Evolutionary conservation across 1,284 basidiomycete species (phyloP).

Genomic region (Hemileccinum hortonii): DNA sequence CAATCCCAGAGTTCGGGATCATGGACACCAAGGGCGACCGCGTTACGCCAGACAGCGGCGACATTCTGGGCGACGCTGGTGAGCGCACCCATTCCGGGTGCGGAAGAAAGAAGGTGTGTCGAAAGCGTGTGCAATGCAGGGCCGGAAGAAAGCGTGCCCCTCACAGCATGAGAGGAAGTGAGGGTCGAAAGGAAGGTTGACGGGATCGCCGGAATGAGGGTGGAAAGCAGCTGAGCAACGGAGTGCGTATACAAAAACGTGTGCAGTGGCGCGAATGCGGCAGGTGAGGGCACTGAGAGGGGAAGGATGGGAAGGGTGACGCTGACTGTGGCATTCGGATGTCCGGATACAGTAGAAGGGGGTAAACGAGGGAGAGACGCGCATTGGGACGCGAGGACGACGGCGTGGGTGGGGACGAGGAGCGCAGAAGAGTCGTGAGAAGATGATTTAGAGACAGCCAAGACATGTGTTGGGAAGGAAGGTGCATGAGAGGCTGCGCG

Average conservation of each 20-base stretch:
- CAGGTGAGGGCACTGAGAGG: constrained; percentile 63
- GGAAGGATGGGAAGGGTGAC: constrained; percentile 62
- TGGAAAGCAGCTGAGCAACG: constrained; percentile 47
- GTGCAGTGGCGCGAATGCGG: constrained; percentile 64
- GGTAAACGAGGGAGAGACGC: constrained; percentile 56
- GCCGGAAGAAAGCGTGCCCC: constrained; percentile 45
- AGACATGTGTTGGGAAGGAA: constrained; percentile 55
- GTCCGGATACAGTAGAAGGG: constrained; percentile 30
- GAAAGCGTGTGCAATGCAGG: constrained; percentile 51
- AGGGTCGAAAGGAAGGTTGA: constrained; percentile 50
- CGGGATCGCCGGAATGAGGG: constrained; percentile 59
- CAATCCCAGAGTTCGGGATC: constrained; percentile 68
- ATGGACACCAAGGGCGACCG: constrained; percentile 65
- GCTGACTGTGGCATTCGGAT: constrained; percentile 34
- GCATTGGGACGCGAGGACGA: constrained; percentile 60
- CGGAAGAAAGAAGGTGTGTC: constrained; percentile 43
- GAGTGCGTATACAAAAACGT: constrained; percentile 66
- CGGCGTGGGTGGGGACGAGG: constrained; percentile 55
- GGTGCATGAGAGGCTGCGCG: constrained; percentile 34
- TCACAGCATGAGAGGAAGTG: constrained; percentile 44
- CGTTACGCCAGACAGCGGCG: constrained; percentile 73
- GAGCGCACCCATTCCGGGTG: constrained; percentile 46
- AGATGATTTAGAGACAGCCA: constrained; percentile 49
- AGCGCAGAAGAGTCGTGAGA: constrained; percentile 37
- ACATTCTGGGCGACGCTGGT: constrained; percentile 60